These are phyloP conservation scores for Chernovozyma sophiae-reginae DNA, from an alignment of 1,139 yeast species.

Conservation along the genomic window DNA sequence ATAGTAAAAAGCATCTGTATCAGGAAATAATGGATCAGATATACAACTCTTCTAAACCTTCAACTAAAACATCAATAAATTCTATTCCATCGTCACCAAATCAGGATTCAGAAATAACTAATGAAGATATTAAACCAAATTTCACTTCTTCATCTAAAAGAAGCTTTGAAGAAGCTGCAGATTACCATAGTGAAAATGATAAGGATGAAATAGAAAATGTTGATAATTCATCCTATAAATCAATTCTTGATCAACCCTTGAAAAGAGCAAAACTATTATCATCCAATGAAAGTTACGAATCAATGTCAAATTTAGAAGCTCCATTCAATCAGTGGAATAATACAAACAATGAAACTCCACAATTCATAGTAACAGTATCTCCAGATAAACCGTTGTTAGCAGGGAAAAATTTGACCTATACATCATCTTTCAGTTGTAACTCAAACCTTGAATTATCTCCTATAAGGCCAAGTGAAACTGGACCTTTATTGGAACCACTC, in stretches of 20 bases:
- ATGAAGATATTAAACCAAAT: background rate
- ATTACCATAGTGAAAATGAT: conserved; percentile 7
- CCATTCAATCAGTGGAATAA: conserved; percentile 20
- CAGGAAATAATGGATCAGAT: conserved; percentile 47
- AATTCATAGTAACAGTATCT: conserved; percentile 29
- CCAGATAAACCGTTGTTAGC: conserved; percentile 41
- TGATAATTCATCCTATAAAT: conserved; percentile 2
- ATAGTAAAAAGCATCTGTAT: conserved; percentile 42
- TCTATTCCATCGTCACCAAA: conserved; percentile 36
- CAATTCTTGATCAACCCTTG: background rate
- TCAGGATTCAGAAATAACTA: conserved; percentile 9
- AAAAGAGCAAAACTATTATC: conserved; percentile 3
- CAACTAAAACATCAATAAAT: conserved; percentile 17
- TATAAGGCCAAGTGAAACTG: conserved; percentile 51
- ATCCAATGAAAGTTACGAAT: conserved; percentile 13
- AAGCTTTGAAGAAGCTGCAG: conserved; percentile 9
- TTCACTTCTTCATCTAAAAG: conserved; percentile 3
- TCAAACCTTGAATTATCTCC: conserved; percentile 65
- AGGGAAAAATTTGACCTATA: conserved; percentile 41
- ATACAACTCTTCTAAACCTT: conserved; percentile 7
- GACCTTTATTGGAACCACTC: conserved; percentile 58
- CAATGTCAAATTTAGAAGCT: conserved; percentile 33
- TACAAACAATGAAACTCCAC: conserved; percentile 23
- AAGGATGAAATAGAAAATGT: conserved; percentile 1
- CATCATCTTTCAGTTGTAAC: conserved; percentile 63